Conservation (phyloP, 108 stramenopile species). For the Cyclotella choctawhatcheeana region DNA sequence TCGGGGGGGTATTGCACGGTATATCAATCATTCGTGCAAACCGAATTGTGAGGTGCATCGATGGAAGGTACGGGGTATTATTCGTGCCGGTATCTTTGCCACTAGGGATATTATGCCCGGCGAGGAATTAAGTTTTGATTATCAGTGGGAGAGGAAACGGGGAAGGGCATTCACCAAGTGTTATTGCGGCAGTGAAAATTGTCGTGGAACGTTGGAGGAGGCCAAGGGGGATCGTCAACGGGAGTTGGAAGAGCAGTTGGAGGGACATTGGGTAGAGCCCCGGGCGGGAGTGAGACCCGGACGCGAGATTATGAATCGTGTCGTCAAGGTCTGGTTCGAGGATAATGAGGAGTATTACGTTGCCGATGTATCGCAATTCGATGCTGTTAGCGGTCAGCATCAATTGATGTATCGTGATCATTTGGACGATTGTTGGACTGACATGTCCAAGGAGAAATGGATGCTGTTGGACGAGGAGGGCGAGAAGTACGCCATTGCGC, state of each 20-base stretch:
- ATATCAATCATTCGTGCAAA: constrained; percentile 98
- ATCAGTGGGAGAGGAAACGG: constrained; percentile 90
- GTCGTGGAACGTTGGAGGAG: constrained; percentile 94
- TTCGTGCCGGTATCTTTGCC: constrained; percentile 89
- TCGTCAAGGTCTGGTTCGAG: constrained; percentile 69
- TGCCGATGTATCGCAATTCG: constrained; percentile 81
- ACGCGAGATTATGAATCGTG: constrained; percentile 79
- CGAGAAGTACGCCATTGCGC: constrained; percentile 74
- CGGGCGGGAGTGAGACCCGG: constrained; percentile 52
- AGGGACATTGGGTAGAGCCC: constrained; percentile 60
- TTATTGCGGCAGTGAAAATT: constrained; percentile 87
- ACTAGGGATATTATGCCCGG: constrained; percentile 79
- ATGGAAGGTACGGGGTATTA: constrained; percentile 88
- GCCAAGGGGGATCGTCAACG: constrained; percentile 61
- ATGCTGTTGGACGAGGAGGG: constrained; percentile 83
- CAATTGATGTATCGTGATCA: constrained; percentile 71
- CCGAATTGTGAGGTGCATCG: constrained; percentile 94
- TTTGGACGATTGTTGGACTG: constrained; percentile 79
- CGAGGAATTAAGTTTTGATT: constrained; percentile 98
- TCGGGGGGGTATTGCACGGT: constrained; percentile 92
- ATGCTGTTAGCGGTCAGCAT: constrained; percentile 67
- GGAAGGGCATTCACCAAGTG: constrained; percentile 94
- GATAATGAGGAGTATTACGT: constrained; percentile 73
- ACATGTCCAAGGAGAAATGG: constrained; percentile 77
- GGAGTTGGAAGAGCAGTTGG: constrained; percentile 61